phyloP scores from a whole-genome alignment of 176 grass and related monocot species.

The Oryza coarctata region DNA sequence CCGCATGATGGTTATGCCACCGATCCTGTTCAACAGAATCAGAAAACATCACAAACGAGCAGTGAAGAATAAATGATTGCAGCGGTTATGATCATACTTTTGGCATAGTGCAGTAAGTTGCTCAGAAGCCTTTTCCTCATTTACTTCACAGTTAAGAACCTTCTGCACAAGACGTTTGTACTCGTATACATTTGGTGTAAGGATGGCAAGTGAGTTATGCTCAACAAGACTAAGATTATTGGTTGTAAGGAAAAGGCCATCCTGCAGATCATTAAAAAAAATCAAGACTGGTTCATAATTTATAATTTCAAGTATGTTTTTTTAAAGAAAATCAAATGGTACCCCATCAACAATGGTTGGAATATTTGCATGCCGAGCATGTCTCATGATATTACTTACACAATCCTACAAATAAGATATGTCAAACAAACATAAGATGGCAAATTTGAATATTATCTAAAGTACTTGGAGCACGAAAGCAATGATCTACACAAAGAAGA shows the following conservation, averaged over 20 bases:
- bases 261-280: constrained; percentile 52
- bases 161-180: constrained; percentile 95
- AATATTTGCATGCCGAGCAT: constrained; percentile 60
- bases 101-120: constrained; percentile 65
- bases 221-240: constrained; percentile 72
- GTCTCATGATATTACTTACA: constrained; percentile 75
- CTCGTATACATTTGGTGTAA: constrained; percentile 91
- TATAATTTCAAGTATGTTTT: neutral
- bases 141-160: constrained; percentile 67
- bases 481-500: neutral
- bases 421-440: constrained; percentile 18
- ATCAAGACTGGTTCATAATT: constrained; percentile 4
- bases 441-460: neutral
- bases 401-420: constrained; percentile 67
- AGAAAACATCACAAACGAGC: neutral
- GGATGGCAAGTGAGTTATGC: constrained; percentile 60
- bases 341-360: constrained; percentile 90
- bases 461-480: neutral
- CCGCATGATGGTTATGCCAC: constrained; percentile 76
- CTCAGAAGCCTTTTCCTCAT: constrained; percentile 55
- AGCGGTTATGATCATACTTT: constrained; percentile 47
- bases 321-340: constrained; percentile 22
- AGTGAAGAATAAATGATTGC: neutral
- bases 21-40: constrained; percentile 55
- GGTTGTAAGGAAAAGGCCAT: constrained; percentile 86